These are phyloP conservation scores for Mortierella sp. DNA, from an alignment of 371 early-diverging fungal species.

Conservation along the genomic window DNA sequence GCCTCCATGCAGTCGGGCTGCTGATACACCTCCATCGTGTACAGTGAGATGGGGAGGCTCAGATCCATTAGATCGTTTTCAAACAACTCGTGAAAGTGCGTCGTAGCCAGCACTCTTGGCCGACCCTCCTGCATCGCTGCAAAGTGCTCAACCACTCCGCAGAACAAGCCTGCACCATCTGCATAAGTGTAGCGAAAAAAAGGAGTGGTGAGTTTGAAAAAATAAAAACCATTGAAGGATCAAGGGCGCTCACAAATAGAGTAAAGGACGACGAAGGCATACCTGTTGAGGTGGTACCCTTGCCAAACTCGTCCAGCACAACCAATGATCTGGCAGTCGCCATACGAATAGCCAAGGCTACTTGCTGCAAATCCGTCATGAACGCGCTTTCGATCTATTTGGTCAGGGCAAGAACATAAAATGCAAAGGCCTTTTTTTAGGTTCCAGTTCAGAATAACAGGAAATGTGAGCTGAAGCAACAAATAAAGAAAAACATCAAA, in stretches of 20 bases:
- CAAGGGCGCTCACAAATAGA: background rate
- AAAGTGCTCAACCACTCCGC: slow-evolving; percentile 49
- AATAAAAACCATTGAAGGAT: slow-evolving; percentile 33
- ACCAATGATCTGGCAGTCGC: slow-evolving; percentile 74
- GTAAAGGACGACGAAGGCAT: background rate
- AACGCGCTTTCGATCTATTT: slow-evolving; percentile 81
- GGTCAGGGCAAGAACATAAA: slow-evolving; percentile 52
- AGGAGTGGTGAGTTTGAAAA: background rate
- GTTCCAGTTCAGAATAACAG: background rate
- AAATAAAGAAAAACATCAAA: slow-evolving; percentile 52
- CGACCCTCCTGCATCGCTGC: slow-evolving; percentile 17
- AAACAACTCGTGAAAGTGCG: slow-evolving; percentile 94
- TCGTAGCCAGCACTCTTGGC: slow-evolving; percentile 86
- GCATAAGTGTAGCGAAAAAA: slow-evolving; percentile 61
- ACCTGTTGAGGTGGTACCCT: slow-evolving; percentile 92
- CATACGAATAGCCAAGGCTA: slow-evolving; percentile 66
- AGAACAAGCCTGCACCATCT: slow-evolving; percentile 57
- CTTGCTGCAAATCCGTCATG: slow-evolving; percentile 70
- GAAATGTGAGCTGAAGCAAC: background rate
- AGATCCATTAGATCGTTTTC: slow-evolving; percentile 41
- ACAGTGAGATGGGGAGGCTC: slow-evolving; percentile 35
- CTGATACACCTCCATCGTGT: slow-evolving; percentile 52
- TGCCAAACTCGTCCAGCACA: slow-evolving; percentile 99
- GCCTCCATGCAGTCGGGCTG: slow-evolving; percentile 31
- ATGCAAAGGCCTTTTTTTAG: background rate